Conservation (phyloP, 495 filamentous ascomycete species). For the Xylaria curta region DNA sequence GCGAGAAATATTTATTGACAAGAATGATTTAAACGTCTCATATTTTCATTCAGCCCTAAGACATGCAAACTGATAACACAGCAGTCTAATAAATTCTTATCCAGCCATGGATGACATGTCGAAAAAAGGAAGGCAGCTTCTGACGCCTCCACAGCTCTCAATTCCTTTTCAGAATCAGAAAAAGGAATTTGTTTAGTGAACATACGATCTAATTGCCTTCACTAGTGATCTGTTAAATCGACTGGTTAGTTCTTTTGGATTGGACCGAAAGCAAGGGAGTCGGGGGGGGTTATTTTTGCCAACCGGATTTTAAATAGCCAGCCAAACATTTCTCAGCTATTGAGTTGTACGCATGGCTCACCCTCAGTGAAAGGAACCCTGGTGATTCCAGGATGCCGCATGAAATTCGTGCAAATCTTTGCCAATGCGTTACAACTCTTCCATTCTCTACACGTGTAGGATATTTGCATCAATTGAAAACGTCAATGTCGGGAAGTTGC, state of each 20-base stretch:
- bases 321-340: slow-evolving; percentile 14
- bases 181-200: not conserved
- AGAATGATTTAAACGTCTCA: not conserved
- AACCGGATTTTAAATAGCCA: not conserved
- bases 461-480: not conserved
- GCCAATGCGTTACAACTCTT: not conserved
- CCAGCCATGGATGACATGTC: slow-evolving; percentile 11
- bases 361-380: not conserved
- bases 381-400: not conserved
- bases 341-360: not conserved
- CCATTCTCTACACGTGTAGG: not conserved
- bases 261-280: slow-evolving; percentile 20
- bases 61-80: not conserved
- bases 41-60: not conserved
- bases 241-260: not conserved
- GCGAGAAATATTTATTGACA: not conserved
- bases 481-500: not conserved
- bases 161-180: slow-evolving; percentile 11
- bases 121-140: slow-evolving; percentile 15
- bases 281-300: not conserved
- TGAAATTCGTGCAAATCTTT: not conserved
- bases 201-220: not conserved
- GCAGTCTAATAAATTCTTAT: not conserved
- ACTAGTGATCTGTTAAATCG: not conserved
- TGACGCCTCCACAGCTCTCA: not conserved